phyloP scores from a whole-genome alignment of 257 asterid species.

The Solanum megistacrolobum region DNA sequence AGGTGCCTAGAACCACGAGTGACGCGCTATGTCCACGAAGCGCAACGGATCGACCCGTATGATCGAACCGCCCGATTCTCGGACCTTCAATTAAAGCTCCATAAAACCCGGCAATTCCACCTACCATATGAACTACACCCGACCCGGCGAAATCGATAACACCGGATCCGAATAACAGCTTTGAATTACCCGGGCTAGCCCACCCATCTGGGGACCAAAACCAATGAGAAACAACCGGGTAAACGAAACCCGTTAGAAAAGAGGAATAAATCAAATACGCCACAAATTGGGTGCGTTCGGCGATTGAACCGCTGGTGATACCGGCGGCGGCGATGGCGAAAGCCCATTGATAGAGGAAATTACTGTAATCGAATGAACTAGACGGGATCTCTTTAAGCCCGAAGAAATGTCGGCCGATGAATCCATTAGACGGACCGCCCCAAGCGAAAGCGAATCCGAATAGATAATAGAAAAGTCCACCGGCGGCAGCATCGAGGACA shows the following conservation, averaged over 20 bases:
- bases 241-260: conserved; percentile 74
- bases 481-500: conserved; percentile 94
- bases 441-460: conserved; percentile 88
- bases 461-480: conserved; percentile 72
- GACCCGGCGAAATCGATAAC: conserved; percentile 93
- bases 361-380: conserved; percentile 32
- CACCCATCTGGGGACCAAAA: conserved; percentile 85
- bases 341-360: conserved; percentile 82
- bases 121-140: conserved; percentile 92
- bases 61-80: conserved; percentile 75
- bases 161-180: conserved; percentile 61
- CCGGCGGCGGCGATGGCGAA: conserved; percentile 98
- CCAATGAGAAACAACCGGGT: conserved; percentile 91
- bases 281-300: conserved; percentile 79
- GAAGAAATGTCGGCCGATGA: conserved; percentile 71
- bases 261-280: conserved; percentile 71
- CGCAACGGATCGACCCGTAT: conserved; percentile 52
- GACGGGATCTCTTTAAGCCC: conserved; percentile 54
- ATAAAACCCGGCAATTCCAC: conserved; percentile 72
- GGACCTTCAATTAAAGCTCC: conserved; percentile 87
- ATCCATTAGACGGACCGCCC: conserved; percentile 70
- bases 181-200: conserved; percentile 50
- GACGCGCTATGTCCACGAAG: conserved; percentile 79
- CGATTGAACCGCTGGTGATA: conserved; percentile 83
- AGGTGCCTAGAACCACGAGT: conserved; percentile 62